phyloP scores from a whole-genome alignment of 202 grass and related monocot genomes.

The Schoenoplectus tabernaemontani region DNA sequence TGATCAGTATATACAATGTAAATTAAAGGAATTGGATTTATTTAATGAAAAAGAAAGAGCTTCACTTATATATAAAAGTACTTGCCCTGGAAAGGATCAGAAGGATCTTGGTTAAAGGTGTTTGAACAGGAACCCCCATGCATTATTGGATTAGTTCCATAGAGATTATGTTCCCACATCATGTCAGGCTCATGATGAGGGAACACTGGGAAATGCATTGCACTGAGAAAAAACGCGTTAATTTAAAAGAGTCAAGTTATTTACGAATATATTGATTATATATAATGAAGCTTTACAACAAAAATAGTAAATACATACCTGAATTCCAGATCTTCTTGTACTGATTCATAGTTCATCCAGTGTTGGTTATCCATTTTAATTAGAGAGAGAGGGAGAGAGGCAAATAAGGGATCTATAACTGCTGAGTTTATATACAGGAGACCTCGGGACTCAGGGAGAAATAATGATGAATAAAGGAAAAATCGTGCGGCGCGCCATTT shows the following conservation, averaged over 20 bases:
- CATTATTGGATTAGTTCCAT: background rate
- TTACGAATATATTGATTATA: background rate
- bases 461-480: background rate
- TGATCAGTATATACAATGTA: too few species aligned
- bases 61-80: background rate
- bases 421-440: slow-evolving; percentile 11
- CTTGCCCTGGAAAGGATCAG: background rate
- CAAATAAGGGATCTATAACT: background rate
- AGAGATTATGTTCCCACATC: background rate
- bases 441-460: background rate
- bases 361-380: background rate
- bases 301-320: slow-evolving; percentile 7
- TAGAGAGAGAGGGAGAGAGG: background rate
- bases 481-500: slow-evolving; percentile 13
- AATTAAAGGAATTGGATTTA: background rate
- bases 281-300: background rate
- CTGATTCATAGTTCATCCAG: slow-evolving; percentile 15
- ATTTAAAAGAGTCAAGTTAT: background rate
- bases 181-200: background rate
- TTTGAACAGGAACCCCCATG: background rate
- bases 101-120: background rate
- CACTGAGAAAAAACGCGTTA: background rate
- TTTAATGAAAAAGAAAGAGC: background rate
- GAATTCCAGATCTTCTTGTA: background rate
- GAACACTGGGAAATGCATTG: background rate